Base-by-base conservation (phyloP, 2,329 filamentous ascomycete genomes). In the Waltergamsia citrina region DNA sequence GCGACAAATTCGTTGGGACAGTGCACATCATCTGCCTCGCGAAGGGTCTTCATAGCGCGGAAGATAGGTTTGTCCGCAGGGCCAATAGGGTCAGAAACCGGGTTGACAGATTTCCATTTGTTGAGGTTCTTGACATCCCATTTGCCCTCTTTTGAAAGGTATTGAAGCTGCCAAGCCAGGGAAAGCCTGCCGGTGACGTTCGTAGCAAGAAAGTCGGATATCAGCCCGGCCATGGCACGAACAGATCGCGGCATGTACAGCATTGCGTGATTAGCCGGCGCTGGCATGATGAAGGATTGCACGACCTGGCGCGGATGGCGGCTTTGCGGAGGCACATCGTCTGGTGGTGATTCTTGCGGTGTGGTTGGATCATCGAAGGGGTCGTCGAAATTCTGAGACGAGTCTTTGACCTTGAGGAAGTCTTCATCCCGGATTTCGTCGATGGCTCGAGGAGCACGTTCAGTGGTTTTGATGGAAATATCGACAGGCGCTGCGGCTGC, bases 121-220 rank as follows among this genome's bases (percentile, higher is more conserved):
- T 74, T 78, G 9, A 95, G 68, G 49, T 96, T 96, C 62, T 96
- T 96, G 44, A 96, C 86, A 50, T 95, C 90, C 90, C 90, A 96
- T 60, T 96, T 96, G 4, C 88, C 88, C 44, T 87, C 84, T 2
- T 82, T 85, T 3, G 83, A 85, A 17, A 96, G 74, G 48, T 92
- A 81, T 47, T 90, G 83, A 12, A 96, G 67, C 57, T 96, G 90
- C 88, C 90, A 96, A 28, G 81, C 85, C 19, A 90, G 74, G 2
- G 78, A 84, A 11, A 95, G 71, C 7, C 87, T 78, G 8, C 77
- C 70, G 8, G 88, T 88, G 35, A 95, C 69, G 47, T 86, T 72
- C 4, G 70, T 67, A 14, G 76, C 68, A 19, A 95, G 69, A 49
- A 96, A 96, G 41, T 84, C 79, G 38, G 86, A 82, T 34, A 95